Evolutionary conservation across 2,329 filamentous ascomycete species (phyloP).

Genomic region (Apiospora marii): DNA sequence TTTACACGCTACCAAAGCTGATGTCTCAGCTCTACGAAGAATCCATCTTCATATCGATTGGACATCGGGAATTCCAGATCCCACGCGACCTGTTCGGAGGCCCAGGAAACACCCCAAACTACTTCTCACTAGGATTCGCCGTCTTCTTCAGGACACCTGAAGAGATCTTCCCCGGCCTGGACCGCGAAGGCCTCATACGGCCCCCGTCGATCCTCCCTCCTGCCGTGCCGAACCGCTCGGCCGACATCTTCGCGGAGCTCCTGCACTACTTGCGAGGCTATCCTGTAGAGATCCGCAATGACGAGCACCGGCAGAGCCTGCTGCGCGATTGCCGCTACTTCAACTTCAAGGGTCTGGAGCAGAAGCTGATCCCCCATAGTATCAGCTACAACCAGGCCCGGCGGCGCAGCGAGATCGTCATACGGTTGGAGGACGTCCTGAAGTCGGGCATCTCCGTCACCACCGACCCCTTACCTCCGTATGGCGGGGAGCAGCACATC

Average conservation of each 20-base stretch:
- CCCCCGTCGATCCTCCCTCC: slow-evolving; percentile 88
- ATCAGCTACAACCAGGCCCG: slow-evolving; percentile 78
- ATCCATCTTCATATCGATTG: slow-evolving; percentile 91
- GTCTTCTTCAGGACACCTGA: slow-evolving; percentile 83
- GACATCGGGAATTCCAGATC: slow-evolving; percentile 86
- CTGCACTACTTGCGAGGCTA: slow-evolving; percentile 86
- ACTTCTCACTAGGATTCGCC: slow-evolving; percentile 90
- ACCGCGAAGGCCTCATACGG: slow-evolving; percentile 79
- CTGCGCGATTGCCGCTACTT: slow-evolving; percentile 91
- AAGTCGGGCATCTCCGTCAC: slow-evolving; percentile 81
- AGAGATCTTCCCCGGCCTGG: slow-evolving; percentile 86
- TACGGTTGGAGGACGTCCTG: slow-evolving; percentile 86
- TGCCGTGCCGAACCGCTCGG: slow-evolving; percentile 79
- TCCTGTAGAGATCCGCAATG: slow-evolving; percentile 76
- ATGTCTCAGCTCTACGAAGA: slow-evolving; percentile 92
- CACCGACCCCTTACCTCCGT: slow-evolving; percentile 50
- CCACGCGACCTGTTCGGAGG: slow-evolving; percentile 85
- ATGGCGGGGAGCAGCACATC: slow-evolving; percentile 39
- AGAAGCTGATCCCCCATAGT: slow-evolving; percentile 80
- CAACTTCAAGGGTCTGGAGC: slow-evolving; percentile 90
- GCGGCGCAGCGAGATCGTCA: slow-evolving; percentile 74
- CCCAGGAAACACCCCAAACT: slow-evolving; percentile 93
- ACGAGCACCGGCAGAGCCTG: slow-evolving; percentile 78
- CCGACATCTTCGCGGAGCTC: slow-evolving; percentile 85
- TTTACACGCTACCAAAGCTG: slow-evolving; percentile 88